Conservation (phyloP, 2,329 filamentous ascomycete genomes). For the Trichoderma koningiopsis region DNA sequence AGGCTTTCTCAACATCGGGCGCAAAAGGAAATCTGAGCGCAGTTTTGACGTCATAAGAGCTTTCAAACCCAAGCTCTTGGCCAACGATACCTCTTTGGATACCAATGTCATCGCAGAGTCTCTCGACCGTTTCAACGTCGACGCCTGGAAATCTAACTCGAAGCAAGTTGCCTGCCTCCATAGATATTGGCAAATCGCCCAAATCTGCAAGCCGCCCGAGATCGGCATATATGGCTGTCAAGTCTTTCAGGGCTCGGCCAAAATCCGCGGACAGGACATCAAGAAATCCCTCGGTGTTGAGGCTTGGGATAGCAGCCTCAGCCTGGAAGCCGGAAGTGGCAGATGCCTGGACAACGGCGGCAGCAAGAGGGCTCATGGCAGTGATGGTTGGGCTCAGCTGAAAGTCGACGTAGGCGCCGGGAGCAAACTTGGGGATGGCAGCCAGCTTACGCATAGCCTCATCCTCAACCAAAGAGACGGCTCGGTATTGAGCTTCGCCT, state of each 20-base stretch:
- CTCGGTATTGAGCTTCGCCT: conserved; percentile 78
- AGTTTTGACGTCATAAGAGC: conserved; percentile 66
- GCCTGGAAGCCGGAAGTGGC: conserved; percentile 48
- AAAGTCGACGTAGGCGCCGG: conserved; percentile 89
- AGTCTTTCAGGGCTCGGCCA: conserved; percentile 79
- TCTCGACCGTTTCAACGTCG: conserved; percentile 78
- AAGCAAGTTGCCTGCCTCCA: conserved; percentile 68
- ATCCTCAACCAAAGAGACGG: conserved; percentile 74
- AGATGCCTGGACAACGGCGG: conserved; percentile 51
- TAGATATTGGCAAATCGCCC: conserved; percentile 79
- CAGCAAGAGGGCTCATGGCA: conserved; percentile 72
- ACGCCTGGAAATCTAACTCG: conserved; percentile 90
- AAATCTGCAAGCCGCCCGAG: conserved; percentile 74
- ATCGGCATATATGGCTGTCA: conserved; percentile 78
- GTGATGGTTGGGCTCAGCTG: conserved; percentile 86
- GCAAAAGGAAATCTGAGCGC: conserved; percentile 87
- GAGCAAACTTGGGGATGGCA: conserved; percentile 54
- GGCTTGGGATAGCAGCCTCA: conserved; percentile 54
- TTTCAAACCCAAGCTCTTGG: conserved; percentile 75
- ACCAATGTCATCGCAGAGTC: conserved; percentile 83
- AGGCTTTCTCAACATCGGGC: conserved; percentile 50
- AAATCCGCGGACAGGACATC: conserved; percentile 88
- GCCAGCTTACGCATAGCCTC: conserved; percentile 70
- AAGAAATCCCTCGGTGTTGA: conserved; percentile 82
- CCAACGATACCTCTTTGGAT: conserved; percentile 75